These are phyloP conservation scores for Hyphopichia burtonii DNA, from an alignment of 1,139 yeast species.

Conservation along the genomic window DNA sequence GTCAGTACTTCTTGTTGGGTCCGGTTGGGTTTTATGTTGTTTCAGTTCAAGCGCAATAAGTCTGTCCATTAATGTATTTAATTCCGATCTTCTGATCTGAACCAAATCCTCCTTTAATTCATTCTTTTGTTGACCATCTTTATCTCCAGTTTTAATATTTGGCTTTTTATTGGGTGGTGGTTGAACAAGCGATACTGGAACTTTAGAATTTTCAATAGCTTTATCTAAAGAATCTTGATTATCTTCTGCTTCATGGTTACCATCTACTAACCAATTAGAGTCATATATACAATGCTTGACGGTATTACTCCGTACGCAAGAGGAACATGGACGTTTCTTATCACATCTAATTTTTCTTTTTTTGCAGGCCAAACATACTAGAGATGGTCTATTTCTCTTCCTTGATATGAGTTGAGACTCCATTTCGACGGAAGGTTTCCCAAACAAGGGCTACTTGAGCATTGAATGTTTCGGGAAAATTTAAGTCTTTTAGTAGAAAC, in stretches of 20 bases:
- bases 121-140: too few species aligned
- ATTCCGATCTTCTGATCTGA: neutral
- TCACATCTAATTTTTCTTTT: conserved; percentile 31
- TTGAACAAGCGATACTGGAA: too few species aligned
- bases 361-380: conserved; percentile 30
- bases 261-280: conserved; percentile 2
- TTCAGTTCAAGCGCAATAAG: neutral
- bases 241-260: too few species aligned
- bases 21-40: neutral
- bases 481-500: too few species aligned
- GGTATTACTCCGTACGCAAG: conserved; percentile 22
- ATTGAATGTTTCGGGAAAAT: too few species aligned
- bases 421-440: neutral
- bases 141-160: too few species aligned
- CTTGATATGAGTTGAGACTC: neutral
- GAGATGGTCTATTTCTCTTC: conserved; percentile 18
- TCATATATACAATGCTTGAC: conserved; percentile 21
- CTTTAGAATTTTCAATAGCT: too few species aligned
- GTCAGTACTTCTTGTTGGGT: too few species aligned
- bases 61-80: neutral
- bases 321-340: conserved; percentile 25
- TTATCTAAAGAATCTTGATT: too few species aligned
- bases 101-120: neutral
- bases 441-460: too few species aligned
- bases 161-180: too few species aligned